Evolutionary conservation across 176 grass and related monocot genomes (phyloP), one percentile per base, ranked within the genome.

Genomic region (Dendrocalamus sinicus): DNA sequence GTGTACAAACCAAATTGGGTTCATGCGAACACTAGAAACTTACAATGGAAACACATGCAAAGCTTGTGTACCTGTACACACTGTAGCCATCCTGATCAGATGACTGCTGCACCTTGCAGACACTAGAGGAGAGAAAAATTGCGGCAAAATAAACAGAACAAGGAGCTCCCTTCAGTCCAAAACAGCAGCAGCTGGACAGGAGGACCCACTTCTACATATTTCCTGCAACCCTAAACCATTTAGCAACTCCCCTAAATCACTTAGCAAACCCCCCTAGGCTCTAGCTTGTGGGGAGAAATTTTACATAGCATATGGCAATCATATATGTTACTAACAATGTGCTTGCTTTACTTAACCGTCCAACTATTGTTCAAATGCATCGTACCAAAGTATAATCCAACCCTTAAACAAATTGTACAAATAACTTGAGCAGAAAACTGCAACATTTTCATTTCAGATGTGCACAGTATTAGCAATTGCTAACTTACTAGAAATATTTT

Each of bases 151-250:
- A 70, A 90, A 54, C 46, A 86, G 84, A 87, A 87, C 39, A 67
- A 77, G 64, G 84, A 90, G 72, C 88, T 85, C 88, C 84, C 83
- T 91, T 91, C 73, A 80, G 67, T 81, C 73, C 89, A 87, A 87
- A 82, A 60, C 7, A 68, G 16, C 66, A 68, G 66, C 46, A 26
- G 43, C 20, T 13, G 11, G 45, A 40, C 39, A 32, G 41, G 41
- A 80, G 64, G 28, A 72, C n/a, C 16, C 35, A 72, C 48, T 39
- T 39, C 30, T 35, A 67, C 32, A 7, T 37, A 67, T 30, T 67
- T 54, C 52, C 52, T 19, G 52, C 52, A 43, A n/a, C 39, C 8
- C 9, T 70, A 37, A 35, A 66, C 12, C 12, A 35, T 4, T 8
- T 66, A 35, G 6, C 13, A 3, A 15, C 48, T 48, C 46, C 35